phyloP scores from a whole-genome alignment of 768 basidiomycete genomes.

The Exidia glandulosa region DNA sequence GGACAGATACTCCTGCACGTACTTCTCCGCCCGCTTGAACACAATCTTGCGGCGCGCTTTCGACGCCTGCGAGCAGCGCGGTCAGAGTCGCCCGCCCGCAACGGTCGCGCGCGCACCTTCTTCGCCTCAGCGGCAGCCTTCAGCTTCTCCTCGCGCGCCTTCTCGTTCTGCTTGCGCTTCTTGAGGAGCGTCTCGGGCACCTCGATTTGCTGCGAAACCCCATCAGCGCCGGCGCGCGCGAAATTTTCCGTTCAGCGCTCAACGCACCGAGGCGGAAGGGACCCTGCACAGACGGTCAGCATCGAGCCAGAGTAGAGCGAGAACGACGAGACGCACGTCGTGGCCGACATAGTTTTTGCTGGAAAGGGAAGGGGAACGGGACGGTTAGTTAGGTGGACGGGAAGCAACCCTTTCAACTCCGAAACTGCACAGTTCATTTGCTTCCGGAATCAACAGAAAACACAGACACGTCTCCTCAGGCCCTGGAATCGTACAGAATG shows the following conservation, averaged over 20 bases:
- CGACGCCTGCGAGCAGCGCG: constrained; percentile 43
- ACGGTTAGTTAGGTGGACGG: neutral
- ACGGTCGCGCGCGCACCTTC: constrained; percentile 50
- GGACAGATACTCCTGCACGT: constrained; percentile 90
- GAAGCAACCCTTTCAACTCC: neutral
- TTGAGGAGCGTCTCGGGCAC: constrained; percentile 99
- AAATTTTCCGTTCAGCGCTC: neutral
- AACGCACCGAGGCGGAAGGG: constrained; percentile 3
- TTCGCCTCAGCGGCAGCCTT: constrained; percentile 72
- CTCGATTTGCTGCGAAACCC: constrained; percentile 60
- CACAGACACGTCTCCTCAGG: too few relatives aligned
- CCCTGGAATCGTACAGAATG: too few relatives aligned
- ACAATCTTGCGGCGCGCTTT: constrained; percentile 92
- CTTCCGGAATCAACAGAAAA: too few relatives aligned
- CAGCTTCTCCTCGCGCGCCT: constrained; percentile 88
- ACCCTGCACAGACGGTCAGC: neutral
- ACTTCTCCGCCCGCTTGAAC: constrained; percentile 98
- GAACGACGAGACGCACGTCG: neutral
- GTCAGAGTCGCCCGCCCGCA: constrained; percentile 1
- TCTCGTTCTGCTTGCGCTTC: constrained; percentile 97
- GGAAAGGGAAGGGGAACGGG: neutral
- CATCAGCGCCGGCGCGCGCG: neutral
- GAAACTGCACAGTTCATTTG: neutral
- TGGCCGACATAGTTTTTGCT: neutral
- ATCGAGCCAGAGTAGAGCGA: neutral